Base-by-base conservation (phyloP, 345 rosid genomes). In the Corymbia maculata region DNA sequence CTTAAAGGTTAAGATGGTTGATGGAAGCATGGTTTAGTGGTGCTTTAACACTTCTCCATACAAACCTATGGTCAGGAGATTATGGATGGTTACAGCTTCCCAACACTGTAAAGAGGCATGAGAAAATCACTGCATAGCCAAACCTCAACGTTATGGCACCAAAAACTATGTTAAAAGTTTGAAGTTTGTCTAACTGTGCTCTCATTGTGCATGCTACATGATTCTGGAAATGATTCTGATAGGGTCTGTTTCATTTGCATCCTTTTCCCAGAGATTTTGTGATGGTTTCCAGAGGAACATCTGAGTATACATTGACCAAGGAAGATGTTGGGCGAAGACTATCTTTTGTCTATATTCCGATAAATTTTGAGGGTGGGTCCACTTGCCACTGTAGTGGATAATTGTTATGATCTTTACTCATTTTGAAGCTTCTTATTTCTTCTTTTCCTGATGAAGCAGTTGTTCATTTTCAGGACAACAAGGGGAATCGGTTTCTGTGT, bases 341-440 rank as follows among this genome's bases (percentile, higher is more conserved):
- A 87, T 94, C 95, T 86, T 97, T 97, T 93, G 92, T 93, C 59
- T 97, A 96, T 88, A 91, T 96, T 89, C 99, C 99, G 86, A 94
- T 95, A 89, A 97, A 96, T 90, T 96, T 97, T 90, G 99, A 97
- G 95, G 99, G 99, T 97, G 88, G 11, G 90, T 91, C 89, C 84
- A 66, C 87, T 42, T 90, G 86, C 85, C 88, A 32, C 87, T 30
- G 36, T 51, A 75, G 84, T 42, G 10, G 19, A 32, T 85, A 87
- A 57, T 59, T 85, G 57, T 52, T 82, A 87, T 91, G 75, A 51
- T 87, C 79, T 85, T 75, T 42, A 42, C 84, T 75, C 84, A 75
- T 75, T 75, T 42, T 75, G 28, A 21, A 75, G 47, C 84, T 36
- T 90, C 50, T 22, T 17, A 30, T 52, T 86, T 75, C 79, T 30